Percentiles rank a stretch among this genome's conserved stretches.
These are phyloP conservation scores for Clonostachys solani DNA, from an alignment of 2,329 filamentous ascomycete species.

Conservation along the genomic window DNA sequence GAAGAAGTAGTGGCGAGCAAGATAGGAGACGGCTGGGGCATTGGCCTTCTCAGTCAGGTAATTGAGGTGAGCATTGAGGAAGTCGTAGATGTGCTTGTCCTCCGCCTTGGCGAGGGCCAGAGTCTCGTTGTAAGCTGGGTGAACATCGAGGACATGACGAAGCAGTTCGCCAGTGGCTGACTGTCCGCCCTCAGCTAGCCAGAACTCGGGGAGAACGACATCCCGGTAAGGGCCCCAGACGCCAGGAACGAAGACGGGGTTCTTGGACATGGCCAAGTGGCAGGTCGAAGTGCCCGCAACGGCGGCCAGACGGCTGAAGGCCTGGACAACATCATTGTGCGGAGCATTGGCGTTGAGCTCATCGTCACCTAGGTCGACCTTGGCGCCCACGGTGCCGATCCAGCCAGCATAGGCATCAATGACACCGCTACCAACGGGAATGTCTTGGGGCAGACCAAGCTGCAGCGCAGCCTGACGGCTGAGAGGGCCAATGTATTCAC, in stretches of 20 bases:
- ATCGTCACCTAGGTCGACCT: conserved; percentile 69
- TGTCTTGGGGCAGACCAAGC: conserved; percentile 79
- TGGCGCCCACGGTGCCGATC: conserved; percentile 98
- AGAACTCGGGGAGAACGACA: conserved; percentile 84
- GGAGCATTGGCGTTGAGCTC: conserved; percentile 63
- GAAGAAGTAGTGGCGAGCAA: conserved; percentile 95
- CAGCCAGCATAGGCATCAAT: conserved; percentile 98
- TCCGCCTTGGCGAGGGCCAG: conserved; percentile 74
- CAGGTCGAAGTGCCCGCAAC: conserved; percentile 97
- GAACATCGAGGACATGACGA: conserved; percentile 91
- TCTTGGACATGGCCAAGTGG: conserved; percentile 90
- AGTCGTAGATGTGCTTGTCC: conserved; percentile 90
- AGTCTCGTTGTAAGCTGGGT: conserved; percentile 83
- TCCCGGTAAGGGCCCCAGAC: conserved; percentile 98
- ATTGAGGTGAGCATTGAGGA: conserved; percentile 81
- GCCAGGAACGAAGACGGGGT: conserved; percentile 89
- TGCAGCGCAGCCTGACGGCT: conserved; percentile 79
- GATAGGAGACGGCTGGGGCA: conserved; percentile 76
- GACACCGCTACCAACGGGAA: conserved; percentile 91
- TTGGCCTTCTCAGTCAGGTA: conserved; percentile 65
- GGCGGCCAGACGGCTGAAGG: conserved; percentile 86
- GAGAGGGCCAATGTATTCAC: conserved; percentile 82
- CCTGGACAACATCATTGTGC: conserved; percentile 85
- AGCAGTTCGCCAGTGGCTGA: conserved; percentile 93
- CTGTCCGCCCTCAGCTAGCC: conserved; percentile 97